A percentile compares a stretch with the other conserved stretches of the same genome.
Conservation (phyloP, 768 basidiomycete genomes). For the Lenzites betulinus region DNA sequence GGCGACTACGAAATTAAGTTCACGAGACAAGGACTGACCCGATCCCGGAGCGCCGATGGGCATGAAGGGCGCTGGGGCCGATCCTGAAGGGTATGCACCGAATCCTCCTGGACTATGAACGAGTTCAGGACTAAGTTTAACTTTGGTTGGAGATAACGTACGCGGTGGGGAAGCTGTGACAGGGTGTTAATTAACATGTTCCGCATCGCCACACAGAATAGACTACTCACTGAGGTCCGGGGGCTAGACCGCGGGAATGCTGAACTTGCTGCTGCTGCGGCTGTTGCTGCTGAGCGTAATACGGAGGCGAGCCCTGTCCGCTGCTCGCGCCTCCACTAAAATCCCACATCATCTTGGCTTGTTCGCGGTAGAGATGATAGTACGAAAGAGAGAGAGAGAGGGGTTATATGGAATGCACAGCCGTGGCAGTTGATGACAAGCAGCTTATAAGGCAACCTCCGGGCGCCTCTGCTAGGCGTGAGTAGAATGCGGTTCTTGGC, state of each 20-base stretch:
- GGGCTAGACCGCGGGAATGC: neutral
- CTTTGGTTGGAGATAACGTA: constrained; percentile 3
- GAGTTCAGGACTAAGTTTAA: neutral
- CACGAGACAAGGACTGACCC: neutral
- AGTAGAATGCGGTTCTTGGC: constrained; percentile 11
- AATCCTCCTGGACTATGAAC: constrained; percentile 6
- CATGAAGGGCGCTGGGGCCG: constrained; percentile 17
- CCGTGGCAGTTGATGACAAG: constrained; percentile 12
- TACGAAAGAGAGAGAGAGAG: neutral
- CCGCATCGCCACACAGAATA: constrained; percentile 5
- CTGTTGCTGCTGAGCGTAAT: constrained; percentile 3
- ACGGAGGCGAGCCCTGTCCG: constrained; percentile 9
- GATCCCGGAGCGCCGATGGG: constrained; percentile 19
- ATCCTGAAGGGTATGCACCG: neutral
- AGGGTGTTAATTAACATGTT: neutral
- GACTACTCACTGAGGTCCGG: neutral
- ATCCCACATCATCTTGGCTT: constrained; percentile 24
- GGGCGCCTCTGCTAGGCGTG: constrained; percentile 3
- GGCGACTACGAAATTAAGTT: too few relatives aligned
- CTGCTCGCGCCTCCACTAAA: constrained; percentile 12
- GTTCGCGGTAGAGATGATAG: neutral
- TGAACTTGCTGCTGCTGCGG: neutral
- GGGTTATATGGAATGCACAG: constrained; percentile 15
- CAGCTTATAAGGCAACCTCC: constrained; percentile 14
- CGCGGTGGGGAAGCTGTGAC: constrained; percentile 5